Conservation (phyloP, 192 early-diverging fungal species). For the Coemansia sp. region DNA sequence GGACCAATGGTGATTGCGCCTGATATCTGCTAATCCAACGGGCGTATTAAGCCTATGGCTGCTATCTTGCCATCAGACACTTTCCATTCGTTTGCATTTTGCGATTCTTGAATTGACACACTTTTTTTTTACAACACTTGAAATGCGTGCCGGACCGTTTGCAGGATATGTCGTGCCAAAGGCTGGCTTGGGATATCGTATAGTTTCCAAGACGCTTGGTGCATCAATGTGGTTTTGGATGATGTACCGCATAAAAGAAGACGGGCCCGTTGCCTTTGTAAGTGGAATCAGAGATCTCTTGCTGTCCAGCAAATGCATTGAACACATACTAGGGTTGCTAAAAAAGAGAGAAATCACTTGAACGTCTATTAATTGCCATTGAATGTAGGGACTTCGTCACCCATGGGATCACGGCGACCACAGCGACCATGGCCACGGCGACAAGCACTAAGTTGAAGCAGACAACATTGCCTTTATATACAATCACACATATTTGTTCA, state of each 20-base stretch:
- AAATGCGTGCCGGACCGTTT: slow-evolving; percentile 40
- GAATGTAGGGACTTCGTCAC: slow-evolving; percentile 63
- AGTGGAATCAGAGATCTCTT: slow-evolving; percentile 21
- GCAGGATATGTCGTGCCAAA: slow-evolving; percentile 50
- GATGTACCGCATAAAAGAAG: slow-evolving; percentile 80
- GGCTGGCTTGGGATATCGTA: slow-evolving; percentile 50
- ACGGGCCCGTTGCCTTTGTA: slow-evolving; percentile 70
- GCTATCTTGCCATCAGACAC: not conserved
- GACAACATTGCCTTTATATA: not conserved
- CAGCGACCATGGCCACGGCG: slow-evolving; percentile 60
- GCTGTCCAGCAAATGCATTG: not conserved
- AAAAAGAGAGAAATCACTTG: not conserved
- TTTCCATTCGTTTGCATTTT: not conserved
- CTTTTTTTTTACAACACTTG: not conserved
- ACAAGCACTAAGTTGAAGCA: slow-evolving; percentile 20
- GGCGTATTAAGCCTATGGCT: too few relatives aligned
- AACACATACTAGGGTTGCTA: not conserved
- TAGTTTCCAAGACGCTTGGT: slow-evolving; percentile 65
- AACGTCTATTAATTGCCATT: not conserved
- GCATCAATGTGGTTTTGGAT: slow-evolving; percentile 83
- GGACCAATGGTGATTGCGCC: not conserved
- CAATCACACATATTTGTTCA: not conserved
- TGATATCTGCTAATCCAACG: not conserved
- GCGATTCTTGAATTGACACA: not conserved
- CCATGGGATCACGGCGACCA: slow-evolving; percentile 70